A percentile compares a stretch with the other conserved stretches of the same genome.
These are phyloP conservation scores for Candida mattraensis DNA, from an alignment of 805 yeast species.

Conservation along the genomic window DNA sequence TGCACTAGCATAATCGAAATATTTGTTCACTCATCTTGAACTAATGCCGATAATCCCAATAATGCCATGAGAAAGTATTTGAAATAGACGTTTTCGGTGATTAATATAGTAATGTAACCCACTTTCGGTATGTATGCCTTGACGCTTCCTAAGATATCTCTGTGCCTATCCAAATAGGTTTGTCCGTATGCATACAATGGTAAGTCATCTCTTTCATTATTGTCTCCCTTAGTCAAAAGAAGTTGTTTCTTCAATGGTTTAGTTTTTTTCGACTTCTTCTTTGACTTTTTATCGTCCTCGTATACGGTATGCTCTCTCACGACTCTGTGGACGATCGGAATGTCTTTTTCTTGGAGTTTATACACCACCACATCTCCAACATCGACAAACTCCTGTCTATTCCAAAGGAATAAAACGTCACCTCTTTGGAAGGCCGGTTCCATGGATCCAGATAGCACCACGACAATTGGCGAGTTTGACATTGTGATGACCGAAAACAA, in stretches of 20 bases:
- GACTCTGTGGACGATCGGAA: slow-evolving; percentile 97
- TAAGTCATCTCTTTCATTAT: slow-evolving; percentile 88
- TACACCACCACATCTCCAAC: slow-evolving; percentile 96
- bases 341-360: slow-evolving; percentile 70
- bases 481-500: slow-evolving; percentile 71
- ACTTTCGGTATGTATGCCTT: slow-evolving; percentile 85
- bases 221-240: slow-evolving; percentile 92
- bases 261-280: slow-evolving; percentile 12
- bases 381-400: slow-evolving; percentile 60
- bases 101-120: slow-evolving; percentile 88
- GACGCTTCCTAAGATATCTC: slow-evolving; percentile 88
- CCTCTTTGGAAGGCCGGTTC: slow-evolving; percentile 99
- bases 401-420: slow-evolving; percentile 89
- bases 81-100: slow-evolving; percentile 85
- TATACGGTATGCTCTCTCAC: slow-evolving; percentile 71
- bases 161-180: slow-evolving; percentile 69
- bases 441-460: slow-evolving; percentile 97
- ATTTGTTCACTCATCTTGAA: slow-evolving; percentile 48
- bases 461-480: slow-evolving; percentile 92
- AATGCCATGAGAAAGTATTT: slow-evolving; percentile 75
- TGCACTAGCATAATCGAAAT: slow-evolving; percentile 7
- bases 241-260: slow-evolving; percentile 44
- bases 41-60: slow-evolving; percentile 67
- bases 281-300: slow-evolving; percentile 16
- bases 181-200: slow-evolving; percentile 78